A percentile compares a stretch with the other conserved stretches of the same genome.
phyloP scores from a whole-genome alignment of 306 rosid genomes.

The Carpinus fangiana region DNA sequence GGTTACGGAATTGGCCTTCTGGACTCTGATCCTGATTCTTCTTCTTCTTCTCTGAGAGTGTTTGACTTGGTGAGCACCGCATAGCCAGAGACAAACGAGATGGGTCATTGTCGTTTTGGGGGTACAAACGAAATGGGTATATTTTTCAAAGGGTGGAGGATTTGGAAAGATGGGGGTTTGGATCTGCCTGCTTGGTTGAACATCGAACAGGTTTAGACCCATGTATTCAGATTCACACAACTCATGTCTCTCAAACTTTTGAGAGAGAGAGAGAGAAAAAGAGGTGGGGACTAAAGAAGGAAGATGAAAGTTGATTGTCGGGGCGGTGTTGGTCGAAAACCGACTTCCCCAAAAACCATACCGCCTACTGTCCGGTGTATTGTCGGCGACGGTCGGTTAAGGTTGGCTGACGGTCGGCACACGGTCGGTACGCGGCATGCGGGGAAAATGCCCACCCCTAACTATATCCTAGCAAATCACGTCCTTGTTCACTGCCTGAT shows the following conservation, averaged over 20 bases:
- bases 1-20: constrained; percentile 52
- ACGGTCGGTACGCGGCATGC: too few species aligned
- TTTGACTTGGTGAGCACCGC: constrained; percentile 40
- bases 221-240: constrained; percentile 46
- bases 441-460: too few species aligned
- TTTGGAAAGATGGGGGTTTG: constrained; percentile 30
- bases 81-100: constrained; percentile 23
- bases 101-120: constrained; percentile 8
- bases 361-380: too few species aligned
- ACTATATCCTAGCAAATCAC: too few species aligned
- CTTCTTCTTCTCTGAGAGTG: constrained; percentile 16
- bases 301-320: background rate
- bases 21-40: background rate
- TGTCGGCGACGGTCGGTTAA: too few species aligned
- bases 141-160: constrained; percentile 26
- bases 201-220: constrained; percentile 36
- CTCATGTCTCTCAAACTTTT: constrained; percentile 34
- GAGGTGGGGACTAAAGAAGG: background rate
- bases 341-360: too few species aligned
- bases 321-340: too few species aligned
- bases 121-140: constrained; percentile 14
- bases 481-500: too few species aligned
- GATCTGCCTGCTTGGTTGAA: constrained; percentile 43
- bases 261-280: background rate
- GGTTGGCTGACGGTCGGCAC: too few species aligned